phyloP scores from a whole-genome alignment of 2,329 filamentous ascomycete genomes.

The Aspergillus phoenicis region DNA sequence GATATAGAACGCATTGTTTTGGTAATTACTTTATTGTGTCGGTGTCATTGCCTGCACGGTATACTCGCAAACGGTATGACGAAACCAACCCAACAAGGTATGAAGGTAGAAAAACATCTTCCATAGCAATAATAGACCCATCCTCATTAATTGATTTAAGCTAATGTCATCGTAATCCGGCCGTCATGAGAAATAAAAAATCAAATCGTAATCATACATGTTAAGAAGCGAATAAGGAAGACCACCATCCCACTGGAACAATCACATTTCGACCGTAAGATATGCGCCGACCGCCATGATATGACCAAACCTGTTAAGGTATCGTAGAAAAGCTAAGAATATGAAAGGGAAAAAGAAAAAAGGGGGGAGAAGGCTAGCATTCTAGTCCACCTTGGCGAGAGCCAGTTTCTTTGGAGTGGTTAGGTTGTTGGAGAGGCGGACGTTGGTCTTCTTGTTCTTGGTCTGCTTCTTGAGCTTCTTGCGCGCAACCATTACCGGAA shows the following conservation, averaged over 20 bases:
- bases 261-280: background rate
- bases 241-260: background rate
- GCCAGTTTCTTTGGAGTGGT: slow-evolving; percentile 69
- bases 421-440: slow-evolving; percentile 80
- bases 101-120: too few relatives aligned
- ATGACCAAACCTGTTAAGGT: background rate
- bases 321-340: background rate
- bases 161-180: background rate
- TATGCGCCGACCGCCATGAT: slow-evolving; percentile 9
- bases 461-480: slow-evolving; percentile 81
- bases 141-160: background rate
- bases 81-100: too few relatives aligned
- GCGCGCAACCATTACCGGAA: slow-evolving; percentile 95
- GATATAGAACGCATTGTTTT: too few relatives aligned
- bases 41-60: too few relatives aligned
- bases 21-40: too few relatives aligned
- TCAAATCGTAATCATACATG: slow-evolving; percentile 16
- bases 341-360: background rate
- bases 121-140: too few relatives aligned
- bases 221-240: slow-evolving; percentile 2
- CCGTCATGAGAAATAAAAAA: background rate
- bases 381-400: slow-evolving; percentile 74
- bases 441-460: slow-evolving; percentile 71
- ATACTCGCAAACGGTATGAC: too few relatives aligned
- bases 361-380: slow-evolving; percentile 1